A percentile compares a stretch with the other conserved stretches of the same genome.
These are phyloP conservation scores for Pyrenochaeta sp. DNA, from an alignment of 2,329 filamentous ascomycete genomes.

Conservation along the genomic window DNA sequence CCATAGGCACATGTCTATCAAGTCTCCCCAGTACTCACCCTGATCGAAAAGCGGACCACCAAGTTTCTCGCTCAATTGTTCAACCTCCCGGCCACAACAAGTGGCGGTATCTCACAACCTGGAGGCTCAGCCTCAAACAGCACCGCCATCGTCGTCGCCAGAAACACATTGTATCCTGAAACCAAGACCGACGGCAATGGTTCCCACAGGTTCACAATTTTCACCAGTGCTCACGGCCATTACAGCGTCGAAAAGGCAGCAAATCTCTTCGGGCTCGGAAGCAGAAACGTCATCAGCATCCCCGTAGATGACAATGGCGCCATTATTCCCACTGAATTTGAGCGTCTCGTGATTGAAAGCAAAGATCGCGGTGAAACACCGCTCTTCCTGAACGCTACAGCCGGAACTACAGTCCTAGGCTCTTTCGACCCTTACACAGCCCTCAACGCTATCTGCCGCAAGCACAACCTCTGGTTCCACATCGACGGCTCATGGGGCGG, in stretches of 20 bases:
- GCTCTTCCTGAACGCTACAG: slow-evolving; percentile 94
- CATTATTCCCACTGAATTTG: slow-evolving; percentile 73
- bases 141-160: slow-evolving; percentile 83
- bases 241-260: slow-evolving; percentile 95
- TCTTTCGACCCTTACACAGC: slow-evolving; percentile 82
- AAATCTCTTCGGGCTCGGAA: slow-evolving; percentile 86
- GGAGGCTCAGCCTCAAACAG: slow-evolving; percentile 87
- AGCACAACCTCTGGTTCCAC: slow-evolving; percentile 85
- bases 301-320: slow-evolving; percentile 75
- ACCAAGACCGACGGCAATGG: slow-evolving; percentile 78
- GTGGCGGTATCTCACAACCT: slow-evolving; percentile 77
- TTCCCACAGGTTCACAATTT: slow-evolving; percentile 73
- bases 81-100: slow-evolving; percentile 54
- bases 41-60: slow-evolving; percentile 86
- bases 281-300: slow-evolving; percentile 73
- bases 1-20: slow-evolving; percentile 83
- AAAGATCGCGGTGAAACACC: slow-evolving; percentile 76
- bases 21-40: slow-evolving; percentile 85
- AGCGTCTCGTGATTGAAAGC: slow-evolving; percentile 67
- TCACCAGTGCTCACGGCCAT: slow-evolving; percentile 89
- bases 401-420: slow-evolving; percentile 91
- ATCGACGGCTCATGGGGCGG: slow-evolving; percentile 94
- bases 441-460: slow-evolving; percentile 74
- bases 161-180: slow-evolving; percentile 82
- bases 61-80: slow-evolving; percentile 77